Base-by-base conservation (phyloP, 345 rosid genomes). In the Lepidium didymum region DNA sequence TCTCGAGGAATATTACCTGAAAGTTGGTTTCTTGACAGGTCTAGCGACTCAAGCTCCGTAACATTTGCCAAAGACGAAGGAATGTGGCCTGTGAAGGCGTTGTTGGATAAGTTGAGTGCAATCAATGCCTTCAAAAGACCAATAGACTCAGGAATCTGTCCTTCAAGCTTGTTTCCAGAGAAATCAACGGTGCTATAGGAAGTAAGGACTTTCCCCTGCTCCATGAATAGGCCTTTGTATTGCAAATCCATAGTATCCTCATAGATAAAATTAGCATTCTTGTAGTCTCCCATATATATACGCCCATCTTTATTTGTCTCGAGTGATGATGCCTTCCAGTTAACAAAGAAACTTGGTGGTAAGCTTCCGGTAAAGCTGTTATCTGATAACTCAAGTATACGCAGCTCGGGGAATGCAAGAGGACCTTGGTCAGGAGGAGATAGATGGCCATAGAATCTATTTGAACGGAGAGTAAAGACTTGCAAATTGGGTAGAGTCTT, bases 261-360 rank as follows among this genome's bases (percentile, higher is more conserved):
- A 31, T 61, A 61, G 41, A 16, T 31, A 10, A 44, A 61, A 44
- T 43, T 15, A 61, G 66, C 12, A 44, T 61, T 61, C 53, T 44
- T 61, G 66, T 61, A 61, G 53, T 61, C 66, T 61, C 53, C 66
- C 66, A 61, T 61, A 45, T 64, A 64, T 7, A 64, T 35, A 34
- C 11, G 34, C 25, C 57, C 68, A 64, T 49, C 68, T 49, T 49
- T 6, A 8, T 47, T 36, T 14, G 3, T 49, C 7, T 13, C 7
- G 36, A 6, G 14, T 3, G 21, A 13, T 19, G 67, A 46, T 13
- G 57, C 9, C 14, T 49, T 64, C 68, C 68, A 64, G 45, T 37
- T 49, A 27, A 23, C 23, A 49, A 64, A 64, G 57, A 21, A 49
- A 36, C 25, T 49, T 36, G 45, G 42, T 49, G 68, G 23, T 57